Conservation (phyloP, 169 alveolate genomes). For the Cryptosporidium ryanae region DNA sequence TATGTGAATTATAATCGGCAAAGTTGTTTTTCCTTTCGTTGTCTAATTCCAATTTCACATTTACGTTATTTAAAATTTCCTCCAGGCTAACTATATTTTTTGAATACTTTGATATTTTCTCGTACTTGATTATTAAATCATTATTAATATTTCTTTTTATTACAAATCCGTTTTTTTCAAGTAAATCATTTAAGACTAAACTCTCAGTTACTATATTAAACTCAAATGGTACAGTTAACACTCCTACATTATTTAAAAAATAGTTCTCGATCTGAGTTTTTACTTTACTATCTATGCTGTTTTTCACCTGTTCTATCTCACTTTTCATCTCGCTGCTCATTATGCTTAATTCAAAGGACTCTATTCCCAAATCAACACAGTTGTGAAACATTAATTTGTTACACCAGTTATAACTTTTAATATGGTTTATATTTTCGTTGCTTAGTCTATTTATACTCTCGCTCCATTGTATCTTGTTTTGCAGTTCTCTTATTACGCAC, state of each 20-base stretch:
- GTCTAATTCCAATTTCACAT: not conserved
- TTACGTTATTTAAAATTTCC: not conserved
- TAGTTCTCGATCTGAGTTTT: slow-evolving; percentile 21
- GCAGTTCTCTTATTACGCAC: slow-evolving; percentile 20
- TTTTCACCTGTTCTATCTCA: not conserved
- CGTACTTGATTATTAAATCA: slow-evolving; percentile 13
- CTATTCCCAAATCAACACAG: slow-evolving; percentile 54
- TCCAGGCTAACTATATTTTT: slow-evolving; percentile 4
- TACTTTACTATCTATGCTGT: not conserved
- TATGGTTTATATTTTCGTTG: not conserved
- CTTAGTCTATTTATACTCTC: slow-evolving; percentile 9
- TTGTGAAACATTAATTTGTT: slow-evolving; percentile 44
- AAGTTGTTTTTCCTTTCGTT: not conserved
- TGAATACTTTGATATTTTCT: slow-evolving; percentile 24
- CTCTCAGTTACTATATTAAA: slow-evolving; percentile 1
- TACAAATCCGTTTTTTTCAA: slow-evolving; percentile 26
- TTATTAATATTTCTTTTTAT: slow-evolving; percentile 9
- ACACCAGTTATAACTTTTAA: slow-evolving; percentile 22
- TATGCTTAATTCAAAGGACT: not conserved
- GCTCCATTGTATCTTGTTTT: slow-evolving; percentile 56
- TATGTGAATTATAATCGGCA: too few species aligned
- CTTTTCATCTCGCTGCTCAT: slow-evolving; percentile 7
- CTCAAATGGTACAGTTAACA: not conserved
- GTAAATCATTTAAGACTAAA: not conserved
- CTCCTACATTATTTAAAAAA: not conserved